phyloP scores from a whole-genome alignment of 139 green algal genomes.

The Chlorokybus atmophyticus region DNA sequence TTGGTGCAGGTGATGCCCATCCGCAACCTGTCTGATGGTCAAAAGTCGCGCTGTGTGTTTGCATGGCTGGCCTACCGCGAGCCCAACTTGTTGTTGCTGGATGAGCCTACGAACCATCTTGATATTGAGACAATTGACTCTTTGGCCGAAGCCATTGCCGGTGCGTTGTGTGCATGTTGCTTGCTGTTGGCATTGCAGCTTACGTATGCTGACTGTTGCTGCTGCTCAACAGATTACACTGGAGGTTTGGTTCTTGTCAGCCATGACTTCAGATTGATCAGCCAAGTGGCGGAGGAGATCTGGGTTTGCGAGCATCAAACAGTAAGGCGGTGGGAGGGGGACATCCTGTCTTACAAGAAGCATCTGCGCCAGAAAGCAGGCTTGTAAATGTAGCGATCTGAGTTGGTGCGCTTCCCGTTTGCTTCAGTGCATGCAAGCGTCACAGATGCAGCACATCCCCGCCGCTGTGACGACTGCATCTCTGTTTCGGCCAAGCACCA shows the following conservation, averaged over 20 bases:
- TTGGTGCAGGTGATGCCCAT: too few relatives aligned
- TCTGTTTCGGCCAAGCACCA: too few relatives aligned
- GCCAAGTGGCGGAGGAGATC: slow-evolving; percentile 71
- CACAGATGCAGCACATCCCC: too few relatives aligned
- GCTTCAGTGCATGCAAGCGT: too few relatives aligned
- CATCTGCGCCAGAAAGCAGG: slow-evolving; percentile 44
- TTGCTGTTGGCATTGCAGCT: neutral
- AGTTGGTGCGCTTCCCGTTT: too few relatives aligned
- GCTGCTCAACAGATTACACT: neutral
- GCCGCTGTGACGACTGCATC: too few relatives aligned
- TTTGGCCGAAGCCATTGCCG: slow-evolving; percentile 66
- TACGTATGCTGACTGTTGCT: neutral
- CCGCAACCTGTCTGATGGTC: slow-evolving; percentile 72
- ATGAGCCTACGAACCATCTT: slow-evolving; percentile 60
- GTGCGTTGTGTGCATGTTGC: too few relatives aligned
- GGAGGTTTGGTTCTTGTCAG: slow-evolving; percentile 44
- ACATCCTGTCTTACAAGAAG: slow-evolving; percentile 79
- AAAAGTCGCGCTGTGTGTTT: slow-evolving; percentile 82
- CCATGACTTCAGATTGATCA: slow-evolving; percentile 42
- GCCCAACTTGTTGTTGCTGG: slow-evolving; percentile 83
- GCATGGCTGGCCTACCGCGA: slow-evolving; percentile 65
- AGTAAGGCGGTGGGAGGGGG: slow-evolving; percentile 59
- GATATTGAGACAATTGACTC: slow-evolving; percentile 94
- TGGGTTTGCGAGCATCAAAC: slow-evolving; percentile 69
- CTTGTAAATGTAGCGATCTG: too few relatives aligned